Evolutionary conservation across 495 filamentous ascomycete species (phyloP), one percentile per base, ranked within the genome.

Genomic region (Filosporella fistucella): DNA sequence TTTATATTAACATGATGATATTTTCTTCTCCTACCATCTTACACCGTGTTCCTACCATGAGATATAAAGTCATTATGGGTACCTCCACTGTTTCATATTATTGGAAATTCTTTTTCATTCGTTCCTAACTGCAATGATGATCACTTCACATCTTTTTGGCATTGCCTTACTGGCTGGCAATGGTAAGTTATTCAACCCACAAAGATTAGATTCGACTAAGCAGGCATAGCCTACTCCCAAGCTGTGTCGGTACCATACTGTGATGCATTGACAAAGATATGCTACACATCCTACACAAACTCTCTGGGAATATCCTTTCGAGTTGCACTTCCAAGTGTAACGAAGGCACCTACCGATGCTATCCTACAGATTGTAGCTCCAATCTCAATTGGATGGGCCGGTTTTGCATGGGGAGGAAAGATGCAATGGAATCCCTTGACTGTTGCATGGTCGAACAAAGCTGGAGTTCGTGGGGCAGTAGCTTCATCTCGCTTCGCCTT

Each of bases 401-500:
- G 59, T 40, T 33, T 64, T 8, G 51, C 54, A n/a, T 58, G 55
- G 24, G 59, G 58, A 10, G 55, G 61, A 13, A 49, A 33, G 12
- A 73, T 71, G 70, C 56, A 59, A 8, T 37, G 47, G 17, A 61
- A 56, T 17, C 66, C 70, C 1, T 50, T 71, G 34, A 50, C 64
- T 7, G 59, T 62, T 34, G 58, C 57, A 7, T 73, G 68, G 67
- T 54, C 39, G 11, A 67, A 63, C 40, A 58, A 55, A 17, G 48
- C 59, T 14, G 45, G 54, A 12, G 62, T 64, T 10, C 47, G 32
- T 8, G 18, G 18, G 12, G 1, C 1, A 9, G 6, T 21, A 3
- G 1, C 18, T 20, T 39, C 36, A 8, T 22, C 36, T 18, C 36
- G 6, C 4, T 39, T 12, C 10, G 16, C 36, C 32, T 35, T n/a